These are phyloP conservation scores for Hyaloperonospora arabidopsidis DNA, from an alignment of 352 stramenopile species.

Conservation along the genomic window DNA sequence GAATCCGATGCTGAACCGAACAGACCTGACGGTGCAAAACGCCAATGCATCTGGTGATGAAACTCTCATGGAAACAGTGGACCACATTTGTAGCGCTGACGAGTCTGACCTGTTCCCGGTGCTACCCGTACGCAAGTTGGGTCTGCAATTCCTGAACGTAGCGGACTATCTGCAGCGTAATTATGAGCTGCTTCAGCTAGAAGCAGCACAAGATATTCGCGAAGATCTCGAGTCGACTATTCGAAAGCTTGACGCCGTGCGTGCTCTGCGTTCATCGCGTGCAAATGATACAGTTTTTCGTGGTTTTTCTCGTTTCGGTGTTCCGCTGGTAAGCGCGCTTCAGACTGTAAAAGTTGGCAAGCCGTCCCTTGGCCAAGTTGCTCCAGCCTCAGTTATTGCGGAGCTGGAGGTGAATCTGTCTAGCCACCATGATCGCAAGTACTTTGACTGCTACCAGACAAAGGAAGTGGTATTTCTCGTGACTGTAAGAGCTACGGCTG, in stretches of 20 bases:
- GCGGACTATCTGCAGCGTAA: constrained; percentile 91
- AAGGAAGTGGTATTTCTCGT: constrained; percentile 94
- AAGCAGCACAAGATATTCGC: constrained; percentile 83
- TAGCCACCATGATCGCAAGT: constrained; percentile 29
- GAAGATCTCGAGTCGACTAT: constrained; percentile 84
- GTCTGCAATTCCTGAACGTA: constrained; percentile 92
- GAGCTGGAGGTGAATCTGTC: constrained; percentile 86
- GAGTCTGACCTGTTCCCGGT: constrained; percentile 36
- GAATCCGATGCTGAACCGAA: constrained; percentile 45
- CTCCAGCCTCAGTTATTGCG: constrained; percentile 75
- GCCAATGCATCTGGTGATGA: constrained; percentile 6
- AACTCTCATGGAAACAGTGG: constrained; percentile 8
- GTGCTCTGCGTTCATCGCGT: constrained; percentile 32
- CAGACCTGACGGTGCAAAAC: background rate
- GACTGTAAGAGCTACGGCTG: constrained; percentile 51
- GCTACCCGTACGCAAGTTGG: constrained; percentile 91
- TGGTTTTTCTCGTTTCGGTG: constrained; percentile 38
- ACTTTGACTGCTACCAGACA: constrained; percentile 87
- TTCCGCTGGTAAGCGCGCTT: constrained; percentile 31
- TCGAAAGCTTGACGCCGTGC: constrained; percentile 47
- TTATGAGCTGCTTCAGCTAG: constrained; percentile 87
- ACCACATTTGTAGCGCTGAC: constrained; percentile 34
- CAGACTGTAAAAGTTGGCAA: constrained; percentile 82
- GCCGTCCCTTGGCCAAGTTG: constrained; percentile 83
- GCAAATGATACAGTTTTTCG: constrained; percentile 52